A percentile compares a stretch with the other conserved stretches of the same genome.
These are phyloP conservation scores for Cutaneotrichosporon daszewskae DNA, from an alignment of 1,284 basidiomycete species.

Conservation along the genomic window DNA sequence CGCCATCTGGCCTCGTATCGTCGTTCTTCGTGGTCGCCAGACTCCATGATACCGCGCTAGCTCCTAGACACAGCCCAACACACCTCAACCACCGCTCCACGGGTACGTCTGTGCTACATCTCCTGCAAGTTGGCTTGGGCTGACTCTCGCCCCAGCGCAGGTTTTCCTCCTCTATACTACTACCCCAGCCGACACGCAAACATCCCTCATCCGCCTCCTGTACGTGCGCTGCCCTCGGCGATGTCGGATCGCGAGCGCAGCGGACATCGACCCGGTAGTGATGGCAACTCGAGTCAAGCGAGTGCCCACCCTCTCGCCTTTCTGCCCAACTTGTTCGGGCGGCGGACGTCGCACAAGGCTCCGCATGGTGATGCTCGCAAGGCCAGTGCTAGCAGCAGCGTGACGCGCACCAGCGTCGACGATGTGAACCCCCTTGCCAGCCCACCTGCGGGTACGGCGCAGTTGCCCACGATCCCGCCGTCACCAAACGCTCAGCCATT, in stretches of 20 bases:
- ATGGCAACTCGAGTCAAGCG: too few species aligned
- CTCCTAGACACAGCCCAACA: too few species aligned
- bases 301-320: constrained; percentile 15
- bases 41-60: too few species aligned
- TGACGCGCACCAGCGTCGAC: constrained; percentile 13
- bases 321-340: constrained; percentile 24
- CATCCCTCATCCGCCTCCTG: background rate
- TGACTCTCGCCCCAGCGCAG: background rate
- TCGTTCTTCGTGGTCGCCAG: too few species aligned
- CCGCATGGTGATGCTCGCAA: constrained; percentile 9
- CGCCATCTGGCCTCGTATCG: too few species aligned
- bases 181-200: too few species aligned
- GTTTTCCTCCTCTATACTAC: background rate
- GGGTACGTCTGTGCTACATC: too few species aligned
- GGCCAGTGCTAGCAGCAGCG: constrained; percentile 6
- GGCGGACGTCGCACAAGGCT: constrained; percentile 15
- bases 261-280: constrained; percentile 2
- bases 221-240: background rate
- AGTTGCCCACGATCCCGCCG: constrained; percentile 3
- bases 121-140: too few species aligned
- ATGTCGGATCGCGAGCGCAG: background rate
- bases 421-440: constrained; percentile 7
- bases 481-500: constrained; percentile 17
- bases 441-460: constrained; percentile 7
- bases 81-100: too few species aligned